Percentiles rank a stretch among this genome's conserved stretches.
These are phyloP conservation scores for Lentinula sp. DNA, from an alignment of 768 basidiomycete genomes.

Conservation along the genomic window DNA sequence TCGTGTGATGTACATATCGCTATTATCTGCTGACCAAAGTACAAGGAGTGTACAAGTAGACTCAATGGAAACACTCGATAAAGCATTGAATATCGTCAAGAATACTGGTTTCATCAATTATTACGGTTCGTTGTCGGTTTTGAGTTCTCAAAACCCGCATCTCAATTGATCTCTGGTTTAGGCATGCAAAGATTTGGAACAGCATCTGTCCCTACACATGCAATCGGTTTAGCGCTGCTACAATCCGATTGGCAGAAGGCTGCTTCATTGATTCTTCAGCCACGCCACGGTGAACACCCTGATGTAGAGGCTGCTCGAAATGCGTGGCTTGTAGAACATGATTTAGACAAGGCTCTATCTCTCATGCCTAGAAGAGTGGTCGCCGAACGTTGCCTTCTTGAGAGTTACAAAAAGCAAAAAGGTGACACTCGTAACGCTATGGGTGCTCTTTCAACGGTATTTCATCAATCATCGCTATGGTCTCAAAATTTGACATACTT, in stretches of 20 bases:
- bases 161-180: slow-evolving; percentile 20
- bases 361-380: slow-evolving; percentile 89
- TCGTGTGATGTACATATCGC: background rate
- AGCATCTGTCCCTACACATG: slow-evolving; percentile 90
- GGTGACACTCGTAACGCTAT: slow-evolving; percentile 79
- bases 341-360: slow-evolving; percentile 76
- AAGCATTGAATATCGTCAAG: slow-evolving; percentile 72
- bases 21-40: background rate
- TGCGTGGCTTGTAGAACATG: slow-evolving; percentile 81
- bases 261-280: slow-evolving; percentile 71
- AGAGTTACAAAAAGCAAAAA: slow-evolving; percentile 79
- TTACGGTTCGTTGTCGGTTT: slow-evolving; percentile 54
- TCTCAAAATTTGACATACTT: background rate
- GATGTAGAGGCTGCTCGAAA: slow-evolving; percentile 80
- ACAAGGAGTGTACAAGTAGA: slow-evolving; percentile 80
- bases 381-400: slow-evolving; percentile 88
- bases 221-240: slow-evolving; percentile 87
- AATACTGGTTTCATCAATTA: slow-evolving; percentile 94
- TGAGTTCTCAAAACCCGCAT: background rate
- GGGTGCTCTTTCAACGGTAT: slow-evolving; percentile 81
- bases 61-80: slow-evolving; percentile 64
- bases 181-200: slow-evolving; percentile 99
- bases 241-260: slow-evolving; percentile 89
- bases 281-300: slow-evolving; percentile 87
- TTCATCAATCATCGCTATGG: background rate